A percentile compares a stretch with the other conserved stretches of the same genome.
These are phyloP conservation scores for Nitzschia putrida DNA, from an alignment of 108 stramenopile species.

Conservation along the genomic window DNA sequence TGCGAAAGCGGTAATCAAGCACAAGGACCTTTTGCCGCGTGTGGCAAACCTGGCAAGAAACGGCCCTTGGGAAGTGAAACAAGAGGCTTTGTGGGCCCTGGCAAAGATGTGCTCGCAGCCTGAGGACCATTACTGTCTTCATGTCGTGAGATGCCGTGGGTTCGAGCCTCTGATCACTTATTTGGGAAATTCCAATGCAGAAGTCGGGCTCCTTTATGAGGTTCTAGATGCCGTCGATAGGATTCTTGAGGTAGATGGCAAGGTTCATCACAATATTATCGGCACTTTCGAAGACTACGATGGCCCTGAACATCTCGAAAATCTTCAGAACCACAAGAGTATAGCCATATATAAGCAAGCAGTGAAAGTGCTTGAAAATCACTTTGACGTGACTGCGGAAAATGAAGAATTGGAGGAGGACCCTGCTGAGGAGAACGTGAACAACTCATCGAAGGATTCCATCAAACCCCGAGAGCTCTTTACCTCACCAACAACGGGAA, in stretches of 20 bases:
- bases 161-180: slow-evolving; percentile 57
- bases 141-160: slow-evolving; percentile 65
- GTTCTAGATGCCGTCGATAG: slow-evolving; percentile 73
- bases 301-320: slow-evolving; percentile 73
- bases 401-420: no score
- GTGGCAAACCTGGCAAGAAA: neutral
- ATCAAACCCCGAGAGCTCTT: no score
- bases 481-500: no score
- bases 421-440: no score
- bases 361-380: neutral
- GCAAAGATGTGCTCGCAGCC: slow-evolving; percentile 75
- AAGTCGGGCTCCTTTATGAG: slow-evolving; percentile 53
- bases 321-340: neutral
- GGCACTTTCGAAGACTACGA: slow-evolving; percentile 64
- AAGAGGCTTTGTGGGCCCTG: slow-evolving; percentile 88
- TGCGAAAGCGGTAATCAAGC: neutral
- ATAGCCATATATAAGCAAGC: neutral
- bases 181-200: slow-evolving; percentile 1
- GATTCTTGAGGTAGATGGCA: slow-evolving; percentile 48
- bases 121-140: slow-evolving; percentile 41
- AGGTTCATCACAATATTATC: slow-evolving; percentile 23
- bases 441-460: no score
- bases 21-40: neutral
- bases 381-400: neutral
- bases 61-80: slow-evolving; percentile 24